Percentiles rank a stretch among this genome's conserved stretches.
Conservation (phyloP, 257 asterid genomes). For the Nyctanthes arbortristis region DNA sequence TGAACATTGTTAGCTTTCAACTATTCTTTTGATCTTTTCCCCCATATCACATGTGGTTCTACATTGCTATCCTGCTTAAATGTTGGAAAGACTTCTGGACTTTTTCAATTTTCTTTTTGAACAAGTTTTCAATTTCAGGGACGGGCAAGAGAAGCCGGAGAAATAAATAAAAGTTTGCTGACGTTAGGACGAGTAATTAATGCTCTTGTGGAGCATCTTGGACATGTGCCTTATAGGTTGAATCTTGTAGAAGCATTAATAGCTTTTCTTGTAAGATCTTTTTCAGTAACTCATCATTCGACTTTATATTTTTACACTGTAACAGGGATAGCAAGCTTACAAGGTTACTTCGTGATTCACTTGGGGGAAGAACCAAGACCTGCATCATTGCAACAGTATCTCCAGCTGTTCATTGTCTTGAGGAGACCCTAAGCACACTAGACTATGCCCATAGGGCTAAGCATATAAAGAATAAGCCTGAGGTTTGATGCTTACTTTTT, state of each 20-base stretch:
- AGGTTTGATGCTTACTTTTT: constrained; percentile 44
- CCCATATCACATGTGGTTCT: too few species aligned
- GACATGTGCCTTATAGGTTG: constrained; percentile 85
- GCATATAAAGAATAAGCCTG: constrained; percentile 88
- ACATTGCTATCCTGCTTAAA: not conserved
- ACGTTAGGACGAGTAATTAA: constrained; percentile 84
- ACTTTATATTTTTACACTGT: constrained; percentile 7
- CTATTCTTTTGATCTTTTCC: not conserved
- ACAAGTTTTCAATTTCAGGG: constrained; percentile 42
- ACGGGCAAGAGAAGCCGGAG: constrained; percentile 93
- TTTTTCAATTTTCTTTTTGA: constrained; percentile 4
- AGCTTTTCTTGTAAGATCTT: not conserved
- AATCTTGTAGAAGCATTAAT: not conserved
- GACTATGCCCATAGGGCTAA: constrained; percentile 93
- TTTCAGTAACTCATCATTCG: constrained; percentile 4
- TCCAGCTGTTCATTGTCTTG: constrained; percentile 92
- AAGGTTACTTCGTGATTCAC: constrained; percentile 81
- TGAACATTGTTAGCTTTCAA: not conserved
- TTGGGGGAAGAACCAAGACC: constrained; percentile 91
- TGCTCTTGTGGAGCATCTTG: constrained; percentile 93
- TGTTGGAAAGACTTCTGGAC: not conserved
- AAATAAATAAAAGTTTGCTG: constrained; percentile 87
- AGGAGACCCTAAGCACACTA: constrained; percentile 88
- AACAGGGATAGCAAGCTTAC: constrained; percentile 88
- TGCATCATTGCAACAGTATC: constrained; percentile 90